Evolutionary conservation across 306 rosid genomes (phyloP).

Genomic region (Morella rubra): DNA sequence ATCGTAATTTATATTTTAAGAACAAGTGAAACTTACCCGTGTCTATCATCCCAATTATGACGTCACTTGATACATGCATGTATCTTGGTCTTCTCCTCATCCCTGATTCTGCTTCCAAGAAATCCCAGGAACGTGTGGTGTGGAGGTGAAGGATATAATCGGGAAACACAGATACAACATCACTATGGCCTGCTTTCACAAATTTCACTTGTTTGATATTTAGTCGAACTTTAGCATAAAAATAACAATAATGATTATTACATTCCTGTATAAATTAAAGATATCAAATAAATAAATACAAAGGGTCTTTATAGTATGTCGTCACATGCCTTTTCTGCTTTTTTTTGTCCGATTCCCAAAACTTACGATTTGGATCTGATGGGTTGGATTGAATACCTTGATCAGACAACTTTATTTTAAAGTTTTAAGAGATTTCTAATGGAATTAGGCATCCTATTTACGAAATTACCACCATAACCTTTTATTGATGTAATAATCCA

Average conservation of each 20-base stretch:
- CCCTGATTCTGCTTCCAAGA: constrained; percentile 57
- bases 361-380: too few relatives aligned
- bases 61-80: constrained; percentile 41
- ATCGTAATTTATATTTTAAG: background rate
- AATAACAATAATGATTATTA: background rate
- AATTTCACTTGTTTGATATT: background rate
- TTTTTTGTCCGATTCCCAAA: background rate
- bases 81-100: background rate
- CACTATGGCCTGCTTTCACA: constrained; percentile 45
- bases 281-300: background rate
- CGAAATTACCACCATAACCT: background rate
- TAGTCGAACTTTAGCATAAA: background rate
- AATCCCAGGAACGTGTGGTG: constrained; percentile 96
- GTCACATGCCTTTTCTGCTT: background rate
- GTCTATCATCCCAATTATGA: constrained; percentile 72
- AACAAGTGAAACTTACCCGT: constrained; percentile 46
- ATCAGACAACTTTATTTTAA: too few relatives aligned
- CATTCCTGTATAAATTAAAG: background rate
- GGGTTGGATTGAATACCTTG: too few relatives aligned
- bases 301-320: background rate
- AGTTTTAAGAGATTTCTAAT: background rate
- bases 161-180: constrained; percentile 71
- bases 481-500: background rate
- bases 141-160: constrained; percentile 66
- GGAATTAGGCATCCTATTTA: background rate